Percentiles rank a stretch among this genome's conserved stretches.
phyloP scores from a whole-genome alignment of 2,329 filamentous ascomycete species.

The Trichoderma hamatum region DNA sequence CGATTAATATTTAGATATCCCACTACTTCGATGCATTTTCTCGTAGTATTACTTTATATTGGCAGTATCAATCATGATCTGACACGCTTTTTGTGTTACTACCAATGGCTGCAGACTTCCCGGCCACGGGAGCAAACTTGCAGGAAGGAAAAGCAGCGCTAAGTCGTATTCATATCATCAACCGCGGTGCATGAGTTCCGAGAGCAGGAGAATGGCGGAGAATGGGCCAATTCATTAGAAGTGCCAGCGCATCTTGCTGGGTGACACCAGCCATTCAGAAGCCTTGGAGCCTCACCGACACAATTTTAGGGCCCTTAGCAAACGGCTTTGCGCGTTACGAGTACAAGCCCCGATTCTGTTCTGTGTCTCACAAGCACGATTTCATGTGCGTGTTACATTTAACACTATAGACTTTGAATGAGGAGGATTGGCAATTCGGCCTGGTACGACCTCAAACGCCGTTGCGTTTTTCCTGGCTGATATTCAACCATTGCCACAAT shows the following conservation, averaged over 20 bases:
- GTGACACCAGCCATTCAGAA: constrained; percentile 20
- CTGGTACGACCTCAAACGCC: background rate
- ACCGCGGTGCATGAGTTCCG: background rate
- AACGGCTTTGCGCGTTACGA: constrained; percentile 5
- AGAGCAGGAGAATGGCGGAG: constrained; percentile 3
- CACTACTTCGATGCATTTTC: background rate
- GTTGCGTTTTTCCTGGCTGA: background rate
- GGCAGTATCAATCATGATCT: background rate
- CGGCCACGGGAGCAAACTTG: background rate
- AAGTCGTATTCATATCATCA: background rate
- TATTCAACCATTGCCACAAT: background rate
- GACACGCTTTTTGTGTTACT: constrained; percentile 5
- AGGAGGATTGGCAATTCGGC: background rate
- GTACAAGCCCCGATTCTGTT: background rate
- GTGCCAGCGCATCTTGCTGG: constrained; percentile 21
- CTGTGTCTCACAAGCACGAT: background rate
- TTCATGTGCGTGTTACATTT: background rate
- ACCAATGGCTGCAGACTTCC: background rate
- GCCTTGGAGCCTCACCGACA: constrained; percentile 18
- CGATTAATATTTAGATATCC: constrained; percentile 11
- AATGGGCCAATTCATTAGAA: constrained; percentile 5
- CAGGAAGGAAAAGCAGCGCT: background rate
- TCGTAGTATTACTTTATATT: background rate
- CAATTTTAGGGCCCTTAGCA: constrained; percentile 9
- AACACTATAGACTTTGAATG: background rate